Evolutionary conservation across 306 rosid species (phyloP), one percentile per base, ranked within the genome.

Genomic region (Cucurbita argyrosperma): DNA sequence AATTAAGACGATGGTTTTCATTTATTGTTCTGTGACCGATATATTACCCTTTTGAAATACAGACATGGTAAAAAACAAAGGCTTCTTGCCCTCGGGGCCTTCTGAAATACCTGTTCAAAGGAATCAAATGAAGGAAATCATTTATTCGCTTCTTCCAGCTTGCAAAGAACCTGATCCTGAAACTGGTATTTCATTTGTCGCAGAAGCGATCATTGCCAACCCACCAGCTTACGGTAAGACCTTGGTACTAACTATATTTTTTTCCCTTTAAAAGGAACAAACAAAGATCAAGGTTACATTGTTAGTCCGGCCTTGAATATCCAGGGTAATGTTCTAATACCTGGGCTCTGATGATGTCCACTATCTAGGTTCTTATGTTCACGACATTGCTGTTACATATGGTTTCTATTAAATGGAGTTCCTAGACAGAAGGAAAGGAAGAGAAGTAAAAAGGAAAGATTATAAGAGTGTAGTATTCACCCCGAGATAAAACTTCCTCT

Each of bases 61-160:
- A 95, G 99, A 89, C 88, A 95, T 95, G 99, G 99, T 95, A 66
- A 95, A 95, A 81, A 95, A 95, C 78, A 95, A 95, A 84, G 99
- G 99, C 58, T 95, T 95, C 87, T 84, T 91, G 79, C 99, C 99
- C 13, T 95, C 99, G 4, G 99, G 97, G 76, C 99, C 99, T 77
- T 95, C 97, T 72, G 99, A 95, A 66, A 91, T 95, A 84, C 97
- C 90, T 60, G 38, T 83, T 49, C 99, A 95, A 79, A 85, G 99
- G 80, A 89, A 88, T 82, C 99, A 95, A 80, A 88, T 95, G 78
- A 95, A 95, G 83, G 97, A 91, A 35, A 91, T 95, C 69, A 95
- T 95, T 68, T 72, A 80, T 72, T 91, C 99, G 77, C 80, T 95
- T 76, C 87, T 82, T 85, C 84, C 96, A 77, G 99, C 99, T 59